Percentiles rank a stretch among this genome's conserved stretches.
Conservation (phyloP, 2,329 filamentous ascomycete species). For the Aspergillus hortae region DNA sequence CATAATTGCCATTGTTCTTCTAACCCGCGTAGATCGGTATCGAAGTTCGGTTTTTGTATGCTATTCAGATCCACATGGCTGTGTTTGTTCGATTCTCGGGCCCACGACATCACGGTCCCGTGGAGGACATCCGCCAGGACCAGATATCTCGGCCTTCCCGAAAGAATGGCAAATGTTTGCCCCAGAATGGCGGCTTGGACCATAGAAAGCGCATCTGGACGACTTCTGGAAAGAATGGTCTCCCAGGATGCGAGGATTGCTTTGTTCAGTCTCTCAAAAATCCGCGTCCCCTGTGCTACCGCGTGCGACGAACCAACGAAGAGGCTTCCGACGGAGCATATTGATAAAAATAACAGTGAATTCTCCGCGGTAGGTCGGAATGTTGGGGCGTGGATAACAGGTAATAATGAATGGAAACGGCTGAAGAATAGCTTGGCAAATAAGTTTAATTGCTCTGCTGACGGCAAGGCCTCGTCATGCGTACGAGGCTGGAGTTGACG, state of each 20-base stretch:
- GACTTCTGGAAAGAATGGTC: slow-evolving; percentile 13
- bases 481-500: slow-evolving; percentile 15
- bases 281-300: slow-evolving; percentile 21
- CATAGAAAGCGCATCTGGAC: slow-evolving; percentile 17
- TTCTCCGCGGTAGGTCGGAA: slow-evolving; percentile 23
- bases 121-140: slow-evolving; percentile 28
- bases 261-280: slow-evolving; percentile 29
- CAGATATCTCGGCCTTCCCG: slow-evolving; percentile 24
- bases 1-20: slow-evolving; percentile 20
- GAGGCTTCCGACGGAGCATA: slow-evolving; percentile 37
- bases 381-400: slow-evolving; percentile 15
- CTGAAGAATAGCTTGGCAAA: slow-evolving; percentile 19
- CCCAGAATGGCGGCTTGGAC: slow-evolving; percentile 27
- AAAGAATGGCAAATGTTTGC: slow-evolving; percentile 28
- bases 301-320: slow-evolving; percentile 32
- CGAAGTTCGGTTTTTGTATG: not conserved
- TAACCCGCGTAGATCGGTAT: slow-evolving; percentile 10
- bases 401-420: slow-evolving; percentile 7
- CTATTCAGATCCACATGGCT: slow-evolving; percentile 5
- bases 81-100: slow-evolving; percentile 22
- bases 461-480: slow-evolving; percentile 16
- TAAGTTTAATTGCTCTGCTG: slow-evolving; percentile 15
- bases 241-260: slow-evolving; percentile 21
- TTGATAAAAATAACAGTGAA: slow-evolving; percentile 32
- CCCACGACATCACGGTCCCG: slow-evolving; percentile 27